Base-by-base conservation (phyloP, 805 yeast genomes). In the Schwanniomyces pseudopolymorphus region DNA sequence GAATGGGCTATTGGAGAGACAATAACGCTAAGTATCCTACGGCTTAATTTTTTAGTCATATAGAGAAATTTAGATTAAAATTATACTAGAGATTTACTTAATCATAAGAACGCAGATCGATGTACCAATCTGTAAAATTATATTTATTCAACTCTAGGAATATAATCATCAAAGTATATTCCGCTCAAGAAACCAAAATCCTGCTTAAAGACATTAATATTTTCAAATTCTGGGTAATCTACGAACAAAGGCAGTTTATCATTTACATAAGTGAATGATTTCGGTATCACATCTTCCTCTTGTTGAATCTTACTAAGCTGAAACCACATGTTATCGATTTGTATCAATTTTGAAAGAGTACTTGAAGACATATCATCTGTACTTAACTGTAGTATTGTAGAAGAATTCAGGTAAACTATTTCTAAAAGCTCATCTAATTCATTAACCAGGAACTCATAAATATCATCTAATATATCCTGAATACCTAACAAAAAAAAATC, bases 1-100 rank as follows among this genome's bases (percentile, higher is more conserved):
- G 57, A 38, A 49, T 55, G 46, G 49, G 50, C 14, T 44, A 48
- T 37, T 56, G 50, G 46, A 43, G 48, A 13, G 49, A 51, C 26
- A 51, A 51, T 28, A 56, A 52, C 39, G 27, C 20, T 7, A 24
- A 26, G 22, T 13, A 26, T 10, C 10, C 13, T 9, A 26, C 13
- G 5, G 8, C 22, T 13, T 33, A 19, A 17, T 13, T 3, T 20
- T 36, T 9, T 17, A 33, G 4, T 7, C n/a, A 26, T 26, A 26
- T 26, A 26, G 43, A 53, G 39, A 51, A 40, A 26, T 13, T 28
- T 26, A 26, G 28, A 26, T 6, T 7, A 26, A 26, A 26, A 26
- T 26, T 7, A 7, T 7, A 26, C 13, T 22, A 22, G 25, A 5
- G 25, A 22, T 22, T 22, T 22, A 22, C 25, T 22, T 22, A 22